Evolutionary conservation across 768 basidiomycete genomes (phyloP), one percentile per base, ranked within the genome.

Genomic region (Suillus placidus): DNA sequence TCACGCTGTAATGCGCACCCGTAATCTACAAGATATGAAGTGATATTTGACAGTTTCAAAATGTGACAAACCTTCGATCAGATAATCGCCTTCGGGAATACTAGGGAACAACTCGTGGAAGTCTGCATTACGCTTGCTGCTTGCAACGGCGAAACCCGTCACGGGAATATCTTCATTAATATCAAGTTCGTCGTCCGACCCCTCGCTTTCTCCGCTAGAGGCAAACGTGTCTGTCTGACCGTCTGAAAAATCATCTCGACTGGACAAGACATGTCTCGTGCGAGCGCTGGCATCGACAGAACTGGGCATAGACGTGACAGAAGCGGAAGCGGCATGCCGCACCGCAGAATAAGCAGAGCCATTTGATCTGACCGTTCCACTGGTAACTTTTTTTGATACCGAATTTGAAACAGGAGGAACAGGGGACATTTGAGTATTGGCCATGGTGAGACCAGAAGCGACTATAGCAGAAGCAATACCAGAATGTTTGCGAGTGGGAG

Each of bases 1-100:
- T 99, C 97, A 49, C 95, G 87, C 78, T 98, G 95, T 14, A 99
- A 78, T 0, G 97, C 97, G 73, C 97, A 99, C 7, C 97, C 97
- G 71, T 99, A 99, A 78, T 99, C 97, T 99, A 67, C 47, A 37
- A 64, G 3, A 32, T 13, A n/a, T 60, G 40, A 20, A 20, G 10
- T 2, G 10, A 62, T 64, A 16, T 14, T 51, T 26, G 49, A 51
- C 23, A 51, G 13, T 14, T 14, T 14, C 6, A 0, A 26, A 47
- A 16, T 23, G 14, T 7, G 49, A 51, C 49, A 26, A 51, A 96
- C 97, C 97, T 78, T 99, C 97, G 72, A 99, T 99, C 56, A 99
- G 85, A 80, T 98, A 98, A 78, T 99, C 97, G 10, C 94, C 96
- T 73, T 96, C 95, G 1, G 95, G 93, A 12, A 99, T 89, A 37